These are phyloP conservation scores for Daldinia sp. DNA, from an alignment of 2,329 filamentous ascomycete genomes.

Conservation along the genomic window DNA sequence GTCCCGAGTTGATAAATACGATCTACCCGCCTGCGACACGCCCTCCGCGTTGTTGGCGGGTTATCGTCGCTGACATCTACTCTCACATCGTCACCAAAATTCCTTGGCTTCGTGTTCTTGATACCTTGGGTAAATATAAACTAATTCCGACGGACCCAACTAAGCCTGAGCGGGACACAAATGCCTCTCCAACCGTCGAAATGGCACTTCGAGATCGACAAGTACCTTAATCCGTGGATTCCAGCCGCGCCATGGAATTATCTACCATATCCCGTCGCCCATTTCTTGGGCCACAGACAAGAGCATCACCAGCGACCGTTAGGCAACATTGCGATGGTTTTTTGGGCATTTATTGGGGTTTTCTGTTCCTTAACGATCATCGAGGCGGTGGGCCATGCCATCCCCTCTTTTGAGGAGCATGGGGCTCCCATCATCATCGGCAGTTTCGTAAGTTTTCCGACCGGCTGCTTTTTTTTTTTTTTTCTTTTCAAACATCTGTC, in stretches of 20 bases:
- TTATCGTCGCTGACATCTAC: neutral
- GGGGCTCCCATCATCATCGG: slow-evolving; percentile 71
- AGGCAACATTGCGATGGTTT: slow-evolving; percentile 69
- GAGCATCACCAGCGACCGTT: slow-evolving; percentile 52
- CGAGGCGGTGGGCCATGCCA: slow-evolving; percentile 65
- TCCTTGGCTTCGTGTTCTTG: neutral
- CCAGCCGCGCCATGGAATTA: slow-evolving; percentile 73
- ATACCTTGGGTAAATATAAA: slow-evolving; percentile 13
- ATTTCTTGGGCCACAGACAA: slow-evolving; percentile 74
- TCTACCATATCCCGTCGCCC: slow-evolving; percentile 74
- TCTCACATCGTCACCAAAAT: too few relatives aligned
- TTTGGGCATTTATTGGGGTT: slow-evolving; percentile 75
- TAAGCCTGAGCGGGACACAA: slow-evolving; percentile 11
- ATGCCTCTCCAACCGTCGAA: slow-evolving; percentile 38
- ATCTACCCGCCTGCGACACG: slow-evolving; percentile 18
- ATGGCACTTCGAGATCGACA: slow-evolving; percentile 80
- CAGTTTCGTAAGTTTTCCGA: slow-evolving; percentile 70
- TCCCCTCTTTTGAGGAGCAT: slow-evolving; percentile 65
- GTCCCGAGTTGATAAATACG: slow-evolving; percentile 23
- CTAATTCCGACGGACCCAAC: slow-evolving; percentile 7
- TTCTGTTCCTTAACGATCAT: slow-evolving; percentile 72
- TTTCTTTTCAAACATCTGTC: neutral
- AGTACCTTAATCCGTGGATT: slow-evolving; percentile 77
- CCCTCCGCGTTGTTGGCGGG: slow-evolving; percentile 5
- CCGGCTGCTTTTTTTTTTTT: neutral